These are phyloP conservation scores for Artemisia tridentata DNA, from an alignment of 129 eudicot genomes.

Conservation along the genomic window DNA sequence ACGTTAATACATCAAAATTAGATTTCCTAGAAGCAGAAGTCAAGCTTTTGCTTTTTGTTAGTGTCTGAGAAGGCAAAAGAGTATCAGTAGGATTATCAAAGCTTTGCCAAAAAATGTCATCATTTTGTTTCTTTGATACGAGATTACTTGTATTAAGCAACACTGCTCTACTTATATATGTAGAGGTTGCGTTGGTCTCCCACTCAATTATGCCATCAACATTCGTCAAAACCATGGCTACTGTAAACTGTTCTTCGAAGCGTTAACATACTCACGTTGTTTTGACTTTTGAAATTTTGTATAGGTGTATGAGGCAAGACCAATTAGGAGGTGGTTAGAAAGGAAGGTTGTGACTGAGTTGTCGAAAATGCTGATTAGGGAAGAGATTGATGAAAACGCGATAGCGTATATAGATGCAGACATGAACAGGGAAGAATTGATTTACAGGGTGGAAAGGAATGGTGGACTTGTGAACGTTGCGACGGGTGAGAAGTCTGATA, in stretches of 20 bases:
- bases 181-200: not conserved
- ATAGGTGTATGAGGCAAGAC: no score
- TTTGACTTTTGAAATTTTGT: no score
- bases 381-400: no score
- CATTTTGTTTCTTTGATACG: not conserved
- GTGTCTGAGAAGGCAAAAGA: not conserved
- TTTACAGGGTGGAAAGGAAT: no score
- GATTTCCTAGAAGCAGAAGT: not conserved
- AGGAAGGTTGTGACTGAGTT: no score
- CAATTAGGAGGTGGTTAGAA: no score
- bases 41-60: not conserved
- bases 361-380: no score
- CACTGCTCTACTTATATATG: not conserved
- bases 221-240: not conserved
- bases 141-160: not conserved
- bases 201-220: not conserved
- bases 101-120: not conserved
- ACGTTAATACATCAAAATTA: not conserved
- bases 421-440: no score
- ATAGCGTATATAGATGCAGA: no score
- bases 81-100: constrained; percentile 2
- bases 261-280: no score
- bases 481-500: no score
- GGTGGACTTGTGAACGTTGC: no score
- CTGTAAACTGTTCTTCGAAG: not conserved